These are phyloP conservation scores for Diaporthe helianthi DNA, from an alignment of 2,329 filamentous ascomycete genomes.

Conservation along the genomic window DNA sequence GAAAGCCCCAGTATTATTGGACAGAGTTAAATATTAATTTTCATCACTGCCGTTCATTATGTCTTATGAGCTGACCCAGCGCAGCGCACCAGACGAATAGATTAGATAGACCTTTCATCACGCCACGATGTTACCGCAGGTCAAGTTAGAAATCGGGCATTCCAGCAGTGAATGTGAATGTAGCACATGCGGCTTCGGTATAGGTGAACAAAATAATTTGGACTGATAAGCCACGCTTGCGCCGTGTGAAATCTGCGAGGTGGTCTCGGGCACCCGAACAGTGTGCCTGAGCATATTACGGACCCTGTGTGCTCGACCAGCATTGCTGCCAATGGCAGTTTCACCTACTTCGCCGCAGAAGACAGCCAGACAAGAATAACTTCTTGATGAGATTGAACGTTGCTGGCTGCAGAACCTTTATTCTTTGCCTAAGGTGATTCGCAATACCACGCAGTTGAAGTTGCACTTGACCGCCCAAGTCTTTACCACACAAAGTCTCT, in stretches of 20 bases:
- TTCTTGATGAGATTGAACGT: background rate
- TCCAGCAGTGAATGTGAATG: background rate
- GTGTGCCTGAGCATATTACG: background rate
- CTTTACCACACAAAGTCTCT: background rate
- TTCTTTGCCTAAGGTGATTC: slow-evolving; percentile 7
- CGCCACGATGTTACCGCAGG: too few species aligned
- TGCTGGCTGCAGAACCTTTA: slow-evolving; percentile 21
- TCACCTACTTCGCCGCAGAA: background rate
- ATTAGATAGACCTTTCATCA: background rate
- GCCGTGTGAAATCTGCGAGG: too few species aligned
- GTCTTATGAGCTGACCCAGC: background rate
- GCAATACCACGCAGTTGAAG: slow-evolving; percentile 14
- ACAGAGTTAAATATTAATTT: background rate
- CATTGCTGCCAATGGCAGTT: background rate
- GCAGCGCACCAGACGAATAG: background rate
- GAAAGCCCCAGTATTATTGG: background rate
- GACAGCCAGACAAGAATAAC: background rate
- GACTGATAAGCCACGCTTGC: background rate
- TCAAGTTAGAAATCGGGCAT: background rate
- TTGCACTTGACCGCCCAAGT: background rate
- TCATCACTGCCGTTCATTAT: background rate
- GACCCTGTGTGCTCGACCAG: too few species aligned
- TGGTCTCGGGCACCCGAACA: background rate
- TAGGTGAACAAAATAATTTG: background rate
- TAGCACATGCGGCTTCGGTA: background rate